Conservation (phyloP, 495 filamentous ascomycete genomes). For the Trichodelitschia bisporula region DNA sequence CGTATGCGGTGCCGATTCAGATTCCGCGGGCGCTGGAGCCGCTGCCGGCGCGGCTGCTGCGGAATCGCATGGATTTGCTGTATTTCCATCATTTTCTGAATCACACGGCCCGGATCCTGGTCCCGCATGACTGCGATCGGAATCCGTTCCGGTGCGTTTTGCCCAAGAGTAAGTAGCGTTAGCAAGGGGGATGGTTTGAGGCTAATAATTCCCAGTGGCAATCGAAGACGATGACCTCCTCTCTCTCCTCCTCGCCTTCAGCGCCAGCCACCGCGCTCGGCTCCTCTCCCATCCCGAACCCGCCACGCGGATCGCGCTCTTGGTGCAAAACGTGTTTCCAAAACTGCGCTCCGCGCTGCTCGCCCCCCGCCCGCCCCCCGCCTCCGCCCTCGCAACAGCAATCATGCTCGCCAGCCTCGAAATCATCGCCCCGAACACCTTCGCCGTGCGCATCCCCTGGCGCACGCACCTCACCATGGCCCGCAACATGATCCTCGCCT, state of each 20-base stretch:
- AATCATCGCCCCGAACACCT: slow-evolving; percentile 64
- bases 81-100: slow-evolving; percentile 60
- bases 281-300: slow-evolving; percentile 54
- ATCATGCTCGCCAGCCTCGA: slow-evolving; percentile 74
- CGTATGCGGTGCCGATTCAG: slow-evolving; percentile 36
- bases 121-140: slow-evolving; percentile 48
- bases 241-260: slow-evolving; percentile 58
- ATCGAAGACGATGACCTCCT: slow-evolving; percentile 41
- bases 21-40: slow-evolving; percentile 41
- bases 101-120: slow-evolving; percentile 49
- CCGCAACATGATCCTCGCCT: slow-evolving; percentile 46
- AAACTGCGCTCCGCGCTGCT: slow-evolving; percentile 38
- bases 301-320: slow-evolving; percentile 48
- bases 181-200: neutral
- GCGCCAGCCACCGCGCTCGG: slow-evolving; percentile 57
- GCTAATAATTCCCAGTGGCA: slow-evolving; percentile 27
- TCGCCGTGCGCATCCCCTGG: slow-evolving; percentile 50
- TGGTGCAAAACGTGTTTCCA: slow-evolving; percentile 58
- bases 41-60: slow-evolving; percentile 27
- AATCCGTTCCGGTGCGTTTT: slow-evolving; percentile 54
- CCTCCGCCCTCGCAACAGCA: slow-evolving; percentile 56
- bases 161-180: slow-evolving; percentile 30
- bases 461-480: slow-evolving; percentile 55
- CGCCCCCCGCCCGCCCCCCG: slow-evolving; percentile 26
- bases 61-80: slow-evolving; percentile 59